These are phyloP conservation scores for Musa balbisiana DNA, from an alignment of 202 grass and related monocot species.

Conservation along the genomic window DNA sequence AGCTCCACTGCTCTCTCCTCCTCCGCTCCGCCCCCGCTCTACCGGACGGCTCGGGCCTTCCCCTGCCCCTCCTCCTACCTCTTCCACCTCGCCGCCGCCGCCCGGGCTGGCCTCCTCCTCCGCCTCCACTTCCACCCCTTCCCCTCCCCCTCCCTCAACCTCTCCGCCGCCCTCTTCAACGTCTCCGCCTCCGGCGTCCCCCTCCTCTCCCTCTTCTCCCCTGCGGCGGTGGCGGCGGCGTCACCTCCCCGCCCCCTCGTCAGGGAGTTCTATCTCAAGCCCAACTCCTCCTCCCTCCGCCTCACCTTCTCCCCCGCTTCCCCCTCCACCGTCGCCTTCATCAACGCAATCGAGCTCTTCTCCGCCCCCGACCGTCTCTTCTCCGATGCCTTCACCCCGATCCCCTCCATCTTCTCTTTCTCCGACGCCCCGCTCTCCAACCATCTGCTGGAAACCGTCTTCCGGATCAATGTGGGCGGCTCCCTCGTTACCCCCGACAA, in stretches of 20 bases:
- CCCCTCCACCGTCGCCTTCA: slow-evolving; percentile 14
- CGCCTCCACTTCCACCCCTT: slow-evolving; percentile 10
- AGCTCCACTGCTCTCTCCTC: background rate
- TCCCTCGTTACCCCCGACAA: slow-evolving; percentile 9
- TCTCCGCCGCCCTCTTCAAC: slow-evolving; percentile 17
- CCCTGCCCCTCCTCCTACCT: background rate
- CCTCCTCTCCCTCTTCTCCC: slow-evolving; percentile 9
- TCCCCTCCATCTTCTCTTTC: background rate
- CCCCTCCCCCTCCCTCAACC: slow-evolving; percentile 4
- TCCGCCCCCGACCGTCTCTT: slow-evolving; percentile 5
- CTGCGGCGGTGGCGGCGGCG: background rate
- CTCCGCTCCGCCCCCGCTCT: background rate
- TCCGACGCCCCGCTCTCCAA: background rate
- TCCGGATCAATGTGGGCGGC: slow-evolving; percentile 19
- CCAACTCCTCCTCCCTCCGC: background rate
- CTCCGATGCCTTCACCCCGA: slow-evolving; percentile 3
- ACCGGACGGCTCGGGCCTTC: slow-evolving; percentile 4
- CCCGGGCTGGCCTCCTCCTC: background rate
- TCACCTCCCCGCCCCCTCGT: background rate
- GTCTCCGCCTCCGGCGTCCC: slow-evolving; percentile 1
- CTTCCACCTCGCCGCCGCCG: slow-evolving; percentile 2
- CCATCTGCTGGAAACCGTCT: slow-evolving; percentile 13
- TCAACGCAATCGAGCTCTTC: slow-evolving; percentile 24
- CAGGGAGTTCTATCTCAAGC: slow-evolving; percentile 19
- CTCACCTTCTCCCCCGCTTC: slow-evolving; percentile 3